Evolutionary conservation across 164 flowering plant genomes (phyloP).

Genomic region (Vitis vinifera): ASM3070453v1 NC_081811.1:26280001-26280500

Average conservation of each 20-base stretch:
- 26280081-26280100: conserved; percentile 55
- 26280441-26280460: too few relatives aligned
- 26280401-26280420: too few relatives aligned
- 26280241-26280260: not conserved
- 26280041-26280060: conserved; percentile 25
- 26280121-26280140: conserved; percentile 15
- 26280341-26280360: too few relatives aligned
- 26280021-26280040: not conserved
- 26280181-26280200: conserved; percentile 13
- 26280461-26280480: too few relatives aligned
- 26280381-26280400: too few relatives aligned
- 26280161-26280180: conserved; percentile 25
- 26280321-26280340: too few relatives aligned
- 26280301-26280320: conserved; percentile 2
- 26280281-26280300: conserved; percentile 23
- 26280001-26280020: conserved; percentile 8
- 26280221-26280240: conserved; percentile 11
- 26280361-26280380: too few relatives aligned
- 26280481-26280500: too few relatives aligned
- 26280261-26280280: conserved; percentile 16
- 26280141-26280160: not conserved
- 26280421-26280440: too few relatives aligned
- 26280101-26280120: conserved; percentile 56
- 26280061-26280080: conserved; percentile 33
- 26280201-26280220: conserved; percentile 6